Conservation (phyloP, 805 yeast species). For the Kodamaea lidongshanica region DNA sequence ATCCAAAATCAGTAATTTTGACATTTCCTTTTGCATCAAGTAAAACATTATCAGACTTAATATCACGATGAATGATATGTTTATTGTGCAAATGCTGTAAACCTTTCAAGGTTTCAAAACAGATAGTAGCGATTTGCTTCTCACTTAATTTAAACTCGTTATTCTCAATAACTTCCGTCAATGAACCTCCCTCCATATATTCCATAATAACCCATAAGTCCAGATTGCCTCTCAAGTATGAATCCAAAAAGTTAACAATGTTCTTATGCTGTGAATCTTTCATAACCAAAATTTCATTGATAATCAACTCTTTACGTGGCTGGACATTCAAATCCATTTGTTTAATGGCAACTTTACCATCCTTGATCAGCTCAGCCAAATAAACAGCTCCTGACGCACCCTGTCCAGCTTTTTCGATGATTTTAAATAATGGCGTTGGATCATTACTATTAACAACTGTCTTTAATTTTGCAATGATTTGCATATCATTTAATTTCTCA, state of each 20-base stretch:
- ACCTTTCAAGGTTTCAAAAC: conserved; percentile 86
- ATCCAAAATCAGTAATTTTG: conserved; percentile 43
- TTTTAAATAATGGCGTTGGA: conserved; percentile 76
- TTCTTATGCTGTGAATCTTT: conserved; percentile 91
- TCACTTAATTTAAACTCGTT: conserved; percentile 68
- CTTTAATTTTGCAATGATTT: conserved; percentile 71
- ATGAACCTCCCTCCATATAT: conserved; percentile 97
- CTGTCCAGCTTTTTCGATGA: conserved; percentile 86
- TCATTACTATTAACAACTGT: conserved; percentile 78
- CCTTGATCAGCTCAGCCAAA: conserved; percentile 60
- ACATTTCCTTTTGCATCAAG: conserved; percentile 39
- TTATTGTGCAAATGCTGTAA: conserved; percentile 86
- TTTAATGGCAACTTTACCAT: conserved; percentile 82
- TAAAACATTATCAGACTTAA: conserved; percentile 42
- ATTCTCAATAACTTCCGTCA: conserved; percentile 92
- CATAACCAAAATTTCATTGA: conserved; percentile 95
- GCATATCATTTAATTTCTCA: conserved; percentile 70
- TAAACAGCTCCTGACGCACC: conserved; percentile 98
- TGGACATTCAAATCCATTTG: conserved; percentile 90
- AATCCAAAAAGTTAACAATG: conserved; percentile 90
- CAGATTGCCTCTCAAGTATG: conserved; percentile 68
- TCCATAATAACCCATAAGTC: conserved; percentile 99
- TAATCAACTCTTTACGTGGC: conserved; percentile 90
- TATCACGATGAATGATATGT: conserved; percentile 74
- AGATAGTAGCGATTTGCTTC: conserved; percentile 85